Evolutionary conservation across 164 flowering plant genomes (phyloP), one percentile per base, ranked within the genome.

Genomic region (Santalum album): DNA sequence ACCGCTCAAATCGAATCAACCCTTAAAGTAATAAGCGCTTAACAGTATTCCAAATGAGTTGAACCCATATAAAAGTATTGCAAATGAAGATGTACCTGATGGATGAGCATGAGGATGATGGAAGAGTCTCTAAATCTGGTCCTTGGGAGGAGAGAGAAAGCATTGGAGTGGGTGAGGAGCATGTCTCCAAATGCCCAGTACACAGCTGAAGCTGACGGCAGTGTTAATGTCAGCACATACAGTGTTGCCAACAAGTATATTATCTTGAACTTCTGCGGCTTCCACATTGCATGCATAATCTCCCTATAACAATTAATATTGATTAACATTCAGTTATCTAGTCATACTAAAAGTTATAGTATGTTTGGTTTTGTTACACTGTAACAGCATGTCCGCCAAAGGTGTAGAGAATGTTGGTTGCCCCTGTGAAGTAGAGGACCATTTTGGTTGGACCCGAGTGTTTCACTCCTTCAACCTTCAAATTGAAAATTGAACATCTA

Each of bases 311-410:
- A 29, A n/a, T 29, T 29, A 29, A n/a, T n/a, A n/a, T n/a, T n/a
- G n/a, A n/a, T n/a, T n/a, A n/a, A n/a, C n/a, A n/a, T n/a, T n/a
- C n/a, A n/a, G n/a, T 29, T 29, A 3, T 29, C 34, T 29, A 3
- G 9, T 4, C 6, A 29, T 3, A 9, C 34, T 29, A 29, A 29
- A 29, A 29, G 9, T 4, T 29, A 3, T 9, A 29, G 34, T 29
- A 29, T 9, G 17, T 29, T 4, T 39, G 0, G 19, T 19, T 18
- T 19, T 3, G 79, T 74, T 46, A 83, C 89, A 83, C 89, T 48
- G 89, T 83, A 57, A 83, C 89, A 66, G 89, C 89, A 72, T 83
- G 89, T 16, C 89, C 89, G 39, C 89, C 89, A 73, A 83, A 83
- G 38, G 88, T 82, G 71, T 82, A 82, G 27, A 82, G 85, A 69